Evolutionary conservation across 805 yeast species (phyloP), one percentile per base, ranked within the genome.

Genomic region (Candida stauntonica): DNA sequence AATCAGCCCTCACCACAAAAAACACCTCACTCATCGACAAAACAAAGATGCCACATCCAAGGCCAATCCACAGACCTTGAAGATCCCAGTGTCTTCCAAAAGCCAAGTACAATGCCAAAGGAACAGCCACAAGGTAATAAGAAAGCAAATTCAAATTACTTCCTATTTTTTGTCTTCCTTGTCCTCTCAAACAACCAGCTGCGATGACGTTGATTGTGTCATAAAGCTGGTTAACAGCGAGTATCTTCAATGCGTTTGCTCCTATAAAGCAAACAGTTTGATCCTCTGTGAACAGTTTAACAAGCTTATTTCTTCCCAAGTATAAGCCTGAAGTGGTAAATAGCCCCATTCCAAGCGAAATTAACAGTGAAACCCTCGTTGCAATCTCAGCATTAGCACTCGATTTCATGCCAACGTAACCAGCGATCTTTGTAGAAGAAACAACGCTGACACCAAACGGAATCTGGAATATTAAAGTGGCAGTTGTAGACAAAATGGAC

Each of bases 371-470:
- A 26, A 68, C 57, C 7, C 51, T 49, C 1, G 73, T 57, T 2
- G 78, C 72, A 4, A 74, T 67, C 34, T 57, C 52, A 3, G 77
- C 59, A 3, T 77, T 66, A 5, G 62, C 57, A 26, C 63, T 62
- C 4, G 81, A 81, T 14, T 60, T 63, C 24, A 65, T 64, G 3
- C 94, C 93, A 33, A 84, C 72, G 46, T 75, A 77, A 52, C 77
- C 78, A 3, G 88, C 89, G 8, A 83, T 72, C 52, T 89, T 72
- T 2, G 91, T 82, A 5, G 86, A 71, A 2, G 78, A 68, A 1
- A 89, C 86, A 37, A 81, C 78, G 1, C 84, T 77, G 15, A 81
- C 66, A 0, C 89, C 86, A 60, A 81, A 82, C 12, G 91, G 89
- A 15, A 81, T 62, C 64, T 82, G 86, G 55, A 77, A 84, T 2